Evolutionary conservation across 768 basidiomycete species (phyloP), one percentile per base, ranked within the genome.

Genomic region (Tremella yokohamensis): DNA sequence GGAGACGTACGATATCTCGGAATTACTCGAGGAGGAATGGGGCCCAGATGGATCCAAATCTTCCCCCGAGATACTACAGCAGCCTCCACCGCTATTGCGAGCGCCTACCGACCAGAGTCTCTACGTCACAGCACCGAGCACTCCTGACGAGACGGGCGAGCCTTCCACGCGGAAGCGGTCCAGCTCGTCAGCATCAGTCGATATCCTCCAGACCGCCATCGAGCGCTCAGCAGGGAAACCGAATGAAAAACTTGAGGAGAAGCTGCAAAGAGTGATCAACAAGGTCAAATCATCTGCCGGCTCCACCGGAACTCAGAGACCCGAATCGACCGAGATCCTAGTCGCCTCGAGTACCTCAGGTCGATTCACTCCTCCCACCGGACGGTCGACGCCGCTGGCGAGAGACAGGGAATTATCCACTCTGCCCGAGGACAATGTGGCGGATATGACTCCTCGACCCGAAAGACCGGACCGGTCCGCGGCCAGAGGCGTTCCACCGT

Each of bases 11-110:
- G 94, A 98, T 74, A 90, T 98, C 73, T 91, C 89, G 68, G 87
- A 94, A 62, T 86, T 96, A 50, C 83, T 97, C 48, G 90, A 93
- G 71, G 84, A 89, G 76, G 94, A 94, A 66, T 87, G 88, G 82
- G 61, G 63, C 20, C 49, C 37, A 19, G 66, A 64, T 37, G 63
- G 58, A 20, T 58, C 49, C 24, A 39, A 58, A 29, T 37, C n/a
- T 29, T 56, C 34, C 19, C 58, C 42, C 20, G 29, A 38, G n/a
- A 26, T 59, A n/a, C 13, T 16, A 12, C 49, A 61, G 40, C 50
- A 50, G 49, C 64, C 66, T 8, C 65, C 73, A 13, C 53, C 57
- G 12, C 49, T 71, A 2, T 42, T 54, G 49, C 50, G 73, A 15
- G 34, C 34, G 3, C 49, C 45, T 15, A 70, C 72, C 1, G 69